Evolutionary conservation across 129 eudicot species (phyloP), one percentile per base, ranked within the genome.

Genomic region (Oenanthe sinensis): DNA sequence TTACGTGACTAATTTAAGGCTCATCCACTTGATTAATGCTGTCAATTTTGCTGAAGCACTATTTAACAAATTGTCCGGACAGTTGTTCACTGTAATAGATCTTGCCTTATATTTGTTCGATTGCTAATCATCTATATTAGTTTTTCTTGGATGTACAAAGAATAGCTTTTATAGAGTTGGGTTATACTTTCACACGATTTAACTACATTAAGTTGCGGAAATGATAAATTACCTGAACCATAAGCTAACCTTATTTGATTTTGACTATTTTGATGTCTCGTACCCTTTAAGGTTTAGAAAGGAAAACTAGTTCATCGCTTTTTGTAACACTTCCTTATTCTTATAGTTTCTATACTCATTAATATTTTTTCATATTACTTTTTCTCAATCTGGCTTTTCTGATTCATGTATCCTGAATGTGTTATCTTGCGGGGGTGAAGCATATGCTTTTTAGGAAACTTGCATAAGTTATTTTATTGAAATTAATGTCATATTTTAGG

Each of bases 381-480:
- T 2, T 54, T 14, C 49, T 42, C 12, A 45, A 8, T 72, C 58
- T 71, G 70, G 30, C 63, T 54, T 54, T 6, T 54, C n/a, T 54
- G 9, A 22, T 54, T 54, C 28, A 54, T 54, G 7, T 54, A 22
- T 71, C 75, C 79, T 78, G 77, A 75, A 44, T 83, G 50, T 78
- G 28, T 54, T 83, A 71, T 86, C 79, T 86, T 91, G 92, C 92
- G 82, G 90, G 94, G 78, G 49, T 47, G 82, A 86, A 81, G 81
- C 77, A 87, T 87, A 83, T 80, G 75, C 80, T 79, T 47, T 49
- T 83, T 84, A 63, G 83, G 87, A 87, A 86, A 91, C 87, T 84
- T 82, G 40, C 62, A 60, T 77, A 47, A 77, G 68, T 82, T 62
- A 79, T 78, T 77, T 49, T 79, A 30, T 48, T 74, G 13, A 54